These are phyloP conservation scores for Fusarium proliferatum DNA, from an alignment of 2,329 filamentous ascomycete genomes.

Conservation along the genomic window DNA sequence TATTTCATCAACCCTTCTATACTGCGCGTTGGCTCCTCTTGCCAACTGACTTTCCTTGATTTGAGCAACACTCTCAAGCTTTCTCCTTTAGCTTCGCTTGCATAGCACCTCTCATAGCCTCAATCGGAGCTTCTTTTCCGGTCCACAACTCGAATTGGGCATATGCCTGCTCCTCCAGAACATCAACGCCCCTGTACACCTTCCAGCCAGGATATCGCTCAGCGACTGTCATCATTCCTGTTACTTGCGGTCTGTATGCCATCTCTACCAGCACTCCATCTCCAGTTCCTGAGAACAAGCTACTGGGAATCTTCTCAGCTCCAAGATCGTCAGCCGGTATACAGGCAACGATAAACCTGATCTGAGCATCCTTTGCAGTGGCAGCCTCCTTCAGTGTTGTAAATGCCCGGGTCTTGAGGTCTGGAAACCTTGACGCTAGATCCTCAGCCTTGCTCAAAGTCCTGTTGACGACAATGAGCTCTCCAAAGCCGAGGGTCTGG, in stretches of 20 bases:
- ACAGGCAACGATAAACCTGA: background rate
- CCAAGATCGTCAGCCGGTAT: background rate
- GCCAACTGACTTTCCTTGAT: no score
- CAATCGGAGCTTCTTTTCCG: background rate
- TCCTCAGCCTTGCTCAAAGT: background rate
- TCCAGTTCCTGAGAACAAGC: background rate
- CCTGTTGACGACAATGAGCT: slow-evolving; percentile 2
- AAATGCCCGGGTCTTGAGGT: background rate
- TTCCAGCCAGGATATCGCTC: background rate
- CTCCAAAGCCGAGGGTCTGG: background rate
- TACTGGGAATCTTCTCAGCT: background rate
- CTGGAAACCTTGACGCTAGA: background rate
- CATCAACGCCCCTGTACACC: background rate
- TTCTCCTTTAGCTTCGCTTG: background rate
- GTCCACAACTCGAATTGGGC: slow-evolving; percentile 9
- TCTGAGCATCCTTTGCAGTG: accelerated
- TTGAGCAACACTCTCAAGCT: accelerated
- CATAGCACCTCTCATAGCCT: slow-evolving; percentile 2
- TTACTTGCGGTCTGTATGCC: background rate
- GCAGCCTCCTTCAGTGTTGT: background rate
- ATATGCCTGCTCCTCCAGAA: slow-evolving; percentile 9
- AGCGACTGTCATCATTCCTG: slow-evolving; percentile 1
- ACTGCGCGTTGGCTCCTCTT: background rate
- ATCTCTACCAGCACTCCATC: background rate
- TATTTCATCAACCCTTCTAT: background rate